Conservation (phyloP, 2,329 filamentous ascomycete species). For the Colletotrichum agaves region DNA sequence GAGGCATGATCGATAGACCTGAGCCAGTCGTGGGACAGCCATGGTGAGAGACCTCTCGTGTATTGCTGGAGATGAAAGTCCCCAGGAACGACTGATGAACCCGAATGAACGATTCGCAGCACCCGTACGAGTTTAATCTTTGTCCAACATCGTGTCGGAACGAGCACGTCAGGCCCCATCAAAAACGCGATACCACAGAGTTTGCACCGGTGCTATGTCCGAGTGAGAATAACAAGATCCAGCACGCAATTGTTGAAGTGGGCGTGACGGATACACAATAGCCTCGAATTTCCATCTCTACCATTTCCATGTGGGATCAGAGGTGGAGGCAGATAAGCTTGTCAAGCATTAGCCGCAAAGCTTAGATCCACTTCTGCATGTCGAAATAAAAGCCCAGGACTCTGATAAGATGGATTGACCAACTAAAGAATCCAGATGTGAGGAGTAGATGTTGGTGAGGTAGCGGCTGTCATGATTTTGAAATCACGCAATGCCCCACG, state of each 20-base stretch:
- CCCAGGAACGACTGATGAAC: no score
- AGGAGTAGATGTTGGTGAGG: neutral
- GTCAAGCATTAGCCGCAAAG: constrained; percentile 6
- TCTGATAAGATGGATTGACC: neutral
- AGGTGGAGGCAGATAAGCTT: constrained; percentile 15
- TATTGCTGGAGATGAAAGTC: neutral
- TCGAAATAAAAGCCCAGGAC: neutral
- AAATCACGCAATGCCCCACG: constrained; percentile 33
- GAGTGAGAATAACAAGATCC: neutral
- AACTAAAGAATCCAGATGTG: neutral
- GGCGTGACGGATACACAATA: neutral
- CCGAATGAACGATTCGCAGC: neutral
- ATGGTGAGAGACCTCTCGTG: neutral
- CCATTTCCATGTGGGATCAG: constrained; percentile 5
- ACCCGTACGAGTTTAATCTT: neutral
- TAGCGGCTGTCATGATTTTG: neutral
- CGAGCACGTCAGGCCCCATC: constrained; percentile 31
- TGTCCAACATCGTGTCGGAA: neutral
- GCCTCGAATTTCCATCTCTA: neutral
- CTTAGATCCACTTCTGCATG: neutral
- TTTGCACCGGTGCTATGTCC: neutral
- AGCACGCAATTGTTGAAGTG: constrained; percentile 23
- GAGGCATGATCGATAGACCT: constrained; percentile 24
- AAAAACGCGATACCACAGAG: constrained; percentile 17
- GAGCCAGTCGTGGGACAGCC: neutral